Evolutionary conservation across 2,329 filamentous ascomycete genomes (phyloP), one percentile per base, ranked within the genome.

Genomic region (Septoria petroselini): DNA sequence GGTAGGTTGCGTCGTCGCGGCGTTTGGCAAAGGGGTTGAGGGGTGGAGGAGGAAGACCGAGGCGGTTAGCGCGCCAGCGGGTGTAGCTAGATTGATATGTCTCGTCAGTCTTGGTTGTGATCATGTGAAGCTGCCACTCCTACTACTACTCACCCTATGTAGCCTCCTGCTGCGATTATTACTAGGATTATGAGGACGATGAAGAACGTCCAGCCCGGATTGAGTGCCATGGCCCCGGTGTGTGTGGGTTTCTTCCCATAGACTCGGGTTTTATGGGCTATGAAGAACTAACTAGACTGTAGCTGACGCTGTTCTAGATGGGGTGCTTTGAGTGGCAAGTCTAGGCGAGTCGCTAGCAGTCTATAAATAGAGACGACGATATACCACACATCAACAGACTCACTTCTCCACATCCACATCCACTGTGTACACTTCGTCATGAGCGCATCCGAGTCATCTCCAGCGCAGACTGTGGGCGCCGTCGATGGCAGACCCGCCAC

Each of bases 21-120:
- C 60, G 59, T 37, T 59, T 61, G 56, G 73, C 70, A 76, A 91
- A 91, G 44, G 87, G 88, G 64, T 90, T 81, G 50, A 85, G 71
- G 8, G 80, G 77, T 1, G 87, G 87, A n/a, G 61, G 55, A 25
- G 84, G 80, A 6, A 91, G 82, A 50, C 88, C 88, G 48, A 90
- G 78, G 65, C 82, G 81, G 54, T 83, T 78, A 42, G 88, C 87
- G 62, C 84, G 84, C 61, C 85, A 75, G 64, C 88, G 85, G 23
- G 83, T 82, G 64, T 84, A 90, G 63, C 67, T 70, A 42, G 21
- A 19, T 5, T 5, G 23, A 27, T 23, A 14, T 5, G 40, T n/a
- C 15, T 21, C 18, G 47, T 43, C 31, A 48, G 41, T 14, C 39
- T 25, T 33, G 5, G 5, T 27, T 27, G 23, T 9, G 23, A 38